These are phyloP conservation scores for Phoma herbarum DNA, from an alignment of 2,329 filamentous ascomycete genomes.

Conservation along the genomic window DNA sequence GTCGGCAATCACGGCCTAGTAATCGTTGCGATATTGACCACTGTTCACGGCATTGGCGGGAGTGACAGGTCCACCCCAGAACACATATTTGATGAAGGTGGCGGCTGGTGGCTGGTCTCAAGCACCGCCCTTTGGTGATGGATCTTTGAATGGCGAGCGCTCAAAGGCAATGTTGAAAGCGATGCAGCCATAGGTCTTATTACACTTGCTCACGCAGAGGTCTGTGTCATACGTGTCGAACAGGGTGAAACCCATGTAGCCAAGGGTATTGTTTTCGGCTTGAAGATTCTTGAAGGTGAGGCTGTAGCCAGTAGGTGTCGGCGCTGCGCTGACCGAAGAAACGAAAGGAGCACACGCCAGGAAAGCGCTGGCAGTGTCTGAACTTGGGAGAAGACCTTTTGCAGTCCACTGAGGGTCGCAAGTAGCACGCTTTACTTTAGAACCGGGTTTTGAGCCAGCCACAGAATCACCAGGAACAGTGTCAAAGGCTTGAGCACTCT, in stretches of 20 bases:
- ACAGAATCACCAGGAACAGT: background rate
- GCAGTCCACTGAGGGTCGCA: background rate
- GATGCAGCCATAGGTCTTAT: background rate
- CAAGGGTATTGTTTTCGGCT: conserved; percentile 1
- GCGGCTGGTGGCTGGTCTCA: background rate
- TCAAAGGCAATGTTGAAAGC: conserved; percentile 10
- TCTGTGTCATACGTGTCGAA: background rate
- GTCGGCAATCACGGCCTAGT: conserved; percentile 5
- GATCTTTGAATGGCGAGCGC: background rate
- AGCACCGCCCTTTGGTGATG: background rate
- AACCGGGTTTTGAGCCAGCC: background rate
- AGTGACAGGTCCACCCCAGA: conserved; percentile 2
- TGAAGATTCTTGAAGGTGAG: background rate
- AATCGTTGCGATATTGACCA: conserved; percentile 4
- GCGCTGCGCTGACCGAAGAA: background rate
- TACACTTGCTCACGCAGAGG: background rate
- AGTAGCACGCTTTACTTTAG: background rate
- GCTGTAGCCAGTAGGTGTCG: background rate
- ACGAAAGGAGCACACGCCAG: too few relatives aligned
- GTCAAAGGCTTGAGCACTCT: background rate
- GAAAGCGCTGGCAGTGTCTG: too few relatives aligned
- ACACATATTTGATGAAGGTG: conserved; percentile 8
- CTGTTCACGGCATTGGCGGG: background rate
- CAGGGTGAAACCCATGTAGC: background rate
- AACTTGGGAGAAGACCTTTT: background rate